Evolutionary conservation across 257 asterid species (phyloP).

Genomic region (Forsythia suspensa): DNA sequence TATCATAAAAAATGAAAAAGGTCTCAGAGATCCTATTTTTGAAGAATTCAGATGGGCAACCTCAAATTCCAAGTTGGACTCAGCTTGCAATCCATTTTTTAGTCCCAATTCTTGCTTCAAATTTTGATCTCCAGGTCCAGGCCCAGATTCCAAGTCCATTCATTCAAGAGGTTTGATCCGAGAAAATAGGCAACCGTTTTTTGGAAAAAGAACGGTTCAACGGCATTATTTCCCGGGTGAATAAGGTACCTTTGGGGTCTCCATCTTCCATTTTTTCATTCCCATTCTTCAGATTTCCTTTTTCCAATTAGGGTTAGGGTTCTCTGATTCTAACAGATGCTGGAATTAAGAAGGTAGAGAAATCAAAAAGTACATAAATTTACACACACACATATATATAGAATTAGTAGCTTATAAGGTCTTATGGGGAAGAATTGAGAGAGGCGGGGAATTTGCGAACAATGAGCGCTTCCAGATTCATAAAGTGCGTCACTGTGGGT

Average conservation of each 20-base stretch:
- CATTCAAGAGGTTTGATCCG: too few species aligned
- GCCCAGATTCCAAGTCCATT: too few species aligned
- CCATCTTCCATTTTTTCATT: not conserved
- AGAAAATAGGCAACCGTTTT: not conserved
- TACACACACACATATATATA: not conserved
- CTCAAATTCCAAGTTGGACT: too few species aligned
- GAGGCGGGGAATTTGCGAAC: not conserved
- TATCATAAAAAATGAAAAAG: too few species aligned
- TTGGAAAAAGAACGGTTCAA: conserved; percentile 19
- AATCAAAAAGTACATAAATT: too few species aligned
- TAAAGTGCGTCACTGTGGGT: conserved; percentile 36
- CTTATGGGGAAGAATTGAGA: conserved; percentile 26
- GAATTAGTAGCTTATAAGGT: conserved; percentile 7
- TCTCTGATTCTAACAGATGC: not conserved
- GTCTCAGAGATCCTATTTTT: too few species aligned
- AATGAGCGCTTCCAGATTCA: conserved; percentile 35
- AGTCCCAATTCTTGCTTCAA: too few species aligned
- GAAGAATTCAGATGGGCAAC: too few species aligned
- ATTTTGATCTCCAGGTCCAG: too few species aligned
- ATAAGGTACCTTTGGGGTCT: not conserved
- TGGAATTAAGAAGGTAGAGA: not conserved
- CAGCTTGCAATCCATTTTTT: too few species aligned
- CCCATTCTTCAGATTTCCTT: not conserved
- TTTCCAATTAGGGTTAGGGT: not conserved
- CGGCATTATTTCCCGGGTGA: conserved; percentile 25